Base-by-base conservation (phyloP, 176 grass and related monocot species). In the Carex littledalei region DNA sequence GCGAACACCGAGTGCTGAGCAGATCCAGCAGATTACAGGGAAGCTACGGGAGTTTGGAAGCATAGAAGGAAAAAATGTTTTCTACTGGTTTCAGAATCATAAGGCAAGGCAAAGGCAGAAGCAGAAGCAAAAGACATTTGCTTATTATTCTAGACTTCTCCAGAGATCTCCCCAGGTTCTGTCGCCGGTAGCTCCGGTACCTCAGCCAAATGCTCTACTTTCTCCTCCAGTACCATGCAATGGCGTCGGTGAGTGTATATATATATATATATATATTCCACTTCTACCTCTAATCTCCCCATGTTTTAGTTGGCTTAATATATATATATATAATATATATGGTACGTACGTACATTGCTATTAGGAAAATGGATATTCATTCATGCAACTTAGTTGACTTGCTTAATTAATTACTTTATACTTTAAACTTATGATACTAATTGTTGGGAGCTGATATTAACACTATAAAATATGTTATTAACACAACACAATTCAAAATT, bases 11-110 rank as follows among this genome's bases (percentile, higher is more conserved):
- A 94, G 10, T 15, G 93, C 88, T 15, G 93, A 95, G 47, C 90
- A 99, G 90, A 92, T 99, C 74, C 90, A 94, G 84, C 86, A 92
- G 77, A 89, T 99, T 63, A 91, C 96, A 26, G 84, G 70, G 8
- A 74, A 89, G 81, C 84, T 99, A 14, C 78, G 87, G 45, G 88
- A 94, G 87, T 92, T 90, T 74, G 91, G 91, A 32, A 84, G 49
- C 76, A 91, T 91, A 49, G 89, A 91, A 57, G 89, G 89, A 6
- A 91, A 91, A 67, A 91, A 91, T 79, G 89, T 90, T 7, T 90
- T 90, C 81, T 90, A 90, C 81, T 90, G 89, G 89, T 90, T 90
- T 56, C 89, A 91, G 75, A 91, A 91, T 50, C 89, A 91, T 77
- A 91, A 91, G 78, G 89, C 92, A 0, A 81, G 90, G 9, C 88